A percentile compares a stretch with the other conserved stretches of the same genome.
phyloP scores from a whole-genome alignment of 176 grass and related monocot species.

The Olyra latifolia region DNA sequence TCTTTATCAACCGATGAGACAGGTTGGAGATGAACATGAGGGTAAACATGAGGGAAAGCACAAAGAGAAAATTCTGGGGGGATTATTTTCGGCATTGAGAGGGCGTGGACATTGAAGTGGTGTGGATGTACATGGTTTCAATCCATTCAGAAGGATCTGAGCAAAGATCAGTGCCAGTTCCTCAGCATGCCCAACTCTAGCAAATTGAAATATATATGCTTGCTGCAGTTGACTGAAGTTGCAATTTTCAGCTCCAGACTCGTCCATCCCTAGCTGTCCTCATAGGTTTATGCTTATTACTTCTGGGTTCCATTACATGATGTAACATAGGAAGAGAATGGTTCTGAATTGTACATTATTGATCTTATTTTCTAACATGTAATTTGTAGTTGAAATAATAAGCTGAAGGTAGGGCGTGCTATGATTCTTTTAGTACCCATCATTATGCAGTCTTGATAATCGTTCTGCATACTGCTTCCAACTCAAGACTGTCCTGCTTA shows the following conservation, averaged over 20 bases:
- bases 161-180: constrained; percentile 1
- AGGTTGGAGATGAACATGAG: constrained; percentile 67
- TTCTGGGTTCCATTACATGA: not conserved
- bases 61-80: constrained; percentile 68
- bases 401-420: constrained; percentile 26
- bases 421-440: constrained; percentile 7
- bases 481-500: not conserved
- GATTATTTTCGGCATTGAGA: constrained; percentile 74
- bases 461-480: not conserved
- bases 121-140: not conserved
- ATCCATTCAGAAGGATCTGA: constrained; percentile 9
- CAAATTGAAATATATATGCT: not conserved
- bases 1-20: constrained; percentile 17
- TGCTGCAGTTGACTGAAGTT: constrained; percentile 24
- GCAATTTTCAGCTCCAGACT: constrained; percentile 15
- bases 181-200: not conserved
- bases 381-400: constrained; percentile 24
- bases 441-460: not conserved
- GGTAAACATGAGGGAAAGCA: constrained; percentile 57
- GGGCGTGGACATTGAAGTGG: constrained; percentile 52
- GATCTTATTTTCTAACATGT: constrained; percentile 44
- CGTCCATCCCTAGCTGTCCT: not conserved
- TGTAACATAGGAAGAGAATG: constrained; percentile 44
- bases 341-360: constrained; percentile 41
- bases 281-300: constrained; percentile 9